phyloP scores from a whole-genome alignment of 768 basidiomycete species.

The Tremella fuciformis region DNA sequence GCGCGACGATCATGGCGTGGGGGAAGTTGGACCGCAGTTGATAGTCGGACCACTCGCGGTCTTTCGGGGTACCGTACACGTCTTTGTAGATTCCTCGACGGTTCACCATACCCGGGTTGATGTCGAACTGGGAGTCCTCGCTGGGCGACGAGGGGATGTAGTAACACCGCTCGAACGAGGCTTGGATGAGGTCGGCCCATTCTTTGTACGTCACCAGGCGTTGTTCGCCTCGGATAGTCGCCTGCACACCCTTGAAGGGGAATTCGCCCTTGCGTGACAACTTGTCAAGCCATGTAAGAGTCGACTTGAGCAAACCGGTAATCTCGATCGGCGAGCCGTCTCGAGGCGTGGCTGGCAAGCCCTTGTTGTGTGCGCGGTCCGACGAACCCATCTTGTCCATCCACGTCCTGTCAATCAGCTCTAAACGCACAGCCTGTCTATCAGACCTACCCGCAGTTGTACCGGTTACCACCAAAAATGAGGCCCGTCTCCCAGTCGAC shows the following conservation, averaged over 20 bases:
- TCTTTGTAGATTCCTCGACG: slow-evolving; percentile 98
- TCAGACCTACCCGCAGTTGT: slow-evolving; percentile 48
- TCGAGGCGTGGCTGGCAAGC: slow-evolving; percentile 89
- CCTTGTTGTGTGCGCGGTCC: slow-evolving; percentile 84
- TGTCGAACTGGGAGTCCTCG: slow-evolving; percentile 67
- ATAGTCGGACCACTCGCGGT: slow-evolving; percentile 94
- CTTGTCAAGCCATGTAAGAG: slow-evolving; percentile 78
- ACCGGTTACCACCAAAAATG: slow-evolving; percentile 75
- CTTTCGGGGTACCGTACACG: slow-evolving; percentile 81
- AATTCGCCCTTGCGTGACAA: slow-evolving; percentile 67
- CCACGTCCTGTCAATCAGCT: slow-evolving; percentile 46
- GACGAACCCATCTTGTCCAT: slow-evolving; percentile 95
- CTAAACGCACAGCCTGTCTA: neutral
- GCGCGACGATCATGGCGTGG: slow-evolving; percentile 94
- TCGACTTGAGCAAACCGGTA: slow-evolving; percentile 86
- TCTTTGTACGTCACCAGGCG: slow-evolving; percentile 79
- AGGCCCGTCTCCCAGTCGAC: slow-evolving; percentile 97
- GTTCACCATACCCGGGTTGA: slow-evolving; percentile 70
- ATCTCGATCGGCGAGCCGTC: slow-evolving; percentile 97
- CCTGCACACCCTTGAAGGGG: slow-evolving; percentile 87
- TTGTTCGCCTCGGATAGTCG: slow-evolving; percentile 63
- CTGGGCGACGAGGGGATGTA: slow-evolving; percentile 79
- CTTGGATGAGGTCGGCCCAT: slow-evolving; percentile 80
- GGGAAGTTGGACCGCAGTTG: slow-evolving; percentile 78
- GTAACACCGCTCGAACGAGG: slow-evolving; percentile 83